Evolutionary conservation across 2,329 filamentous ascomycete species (phyloP).

Genomic region (Mollisiaceae sp.): DNA sequence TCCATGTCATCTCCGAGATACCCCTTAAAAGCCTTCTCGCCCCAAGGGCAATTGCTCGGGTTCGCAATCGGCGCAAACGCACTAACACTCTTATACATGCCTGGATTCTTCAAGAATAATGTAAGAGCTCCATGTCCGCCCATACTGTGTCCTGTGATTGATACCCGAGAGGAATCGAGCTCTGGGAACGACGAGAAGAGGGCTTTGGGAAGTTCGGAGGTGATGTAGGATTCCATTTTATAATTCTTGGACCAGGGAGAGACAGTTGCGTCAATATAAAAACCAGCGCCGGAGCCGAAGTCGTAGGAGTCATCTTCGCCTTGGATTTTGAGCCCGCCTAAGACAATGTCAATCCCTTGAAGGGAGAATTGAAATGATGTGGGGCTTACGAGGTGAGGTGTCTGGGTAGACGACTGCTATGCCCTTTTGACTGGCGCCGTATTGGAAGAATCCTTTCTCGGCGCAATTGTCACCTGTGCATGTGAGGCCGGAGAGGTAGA

Average conservation of each 20-base stretch:
- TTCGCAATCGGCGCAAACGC: constrained; percentile 92
- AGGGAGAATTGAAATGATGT: not conserved
- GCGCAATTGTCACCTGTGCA: constrained; percentile 89
- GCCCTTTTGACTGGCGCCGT: constrained; percentile 76
- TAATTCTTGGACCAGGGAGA: constrained; percentile 79
- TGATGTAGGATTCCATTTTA: constrained; percentile 93
- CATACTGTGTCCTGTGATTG: constrained; percentile 95
- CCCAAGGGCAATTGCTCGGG: constrained; percentile 87
- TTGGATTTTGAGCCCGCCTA: constrained; percentile 75
- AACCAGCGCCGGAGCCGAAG: constrained; percentile 90
- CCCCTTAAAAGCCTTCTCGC: constrained; percentile 90
- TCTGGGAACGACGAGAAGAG: constrained; percentile 75
- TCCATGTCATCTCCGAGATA: constrained; percentile 82
- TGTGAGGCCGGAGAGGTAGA: constrained; percentile 93
- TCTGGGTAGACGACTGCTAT: constrained; percentile 96
- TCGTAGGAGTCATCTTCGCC: constrained; percentile 90
- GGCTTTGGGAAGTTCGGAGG: constrained; percentile 79
- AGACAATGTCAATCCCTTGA: not conserved
- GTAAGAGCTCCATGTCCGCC: constrained; percentile 95
- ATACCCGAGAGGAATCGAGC: constrained; percentile 73
- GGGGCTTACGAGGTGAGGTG: constrained; percentile 76
- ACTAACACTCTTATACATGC: constrained; percentile 84
- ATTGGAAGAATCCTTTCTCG: constrained; percentile 90
- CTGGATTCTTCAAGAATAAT: constrained; percentile 89
- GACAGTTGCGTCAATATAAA: constrained; percentile 87